These are phyloP conservation scores for Cucurbita ficifolia DNA, from an alignment of 306 rosid species.

Conservation along the genomic window DNA sequence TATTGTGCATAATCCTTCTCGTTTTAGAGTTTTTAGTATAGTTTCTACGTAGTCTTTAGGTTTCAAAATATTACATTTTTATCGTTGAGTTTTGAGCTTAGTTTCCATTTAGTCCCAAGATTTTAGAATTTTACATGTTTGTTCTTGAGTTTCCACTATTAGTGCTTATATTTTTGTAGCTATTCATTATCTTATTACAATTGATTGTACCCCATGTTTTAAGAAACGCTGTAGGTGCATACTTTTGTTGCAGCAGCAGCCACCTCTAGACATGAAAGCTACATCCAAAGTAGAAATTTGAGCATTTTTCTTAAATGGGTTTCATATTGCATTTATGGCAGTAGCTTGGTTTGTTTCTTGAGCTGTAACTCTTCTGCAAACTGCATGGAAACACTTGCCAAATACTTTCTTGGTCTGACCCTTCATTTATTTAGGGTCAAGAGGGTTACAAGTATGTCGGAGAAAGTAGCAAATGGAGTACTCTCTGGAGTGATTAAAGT, in stretches of 20 bases:
- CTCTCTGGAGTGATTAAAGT: conserved; percentile 67
- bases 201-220: background rate
- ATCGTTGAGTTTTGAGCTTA: no score
- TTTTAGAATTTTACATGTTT: no score
- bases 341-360: background rate
- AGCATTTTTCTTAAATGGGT: background rate
- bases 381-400: background rate
- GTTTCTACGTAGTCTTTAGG: no score
- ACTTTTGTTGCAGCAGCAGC: background rate
- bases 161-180: no score
- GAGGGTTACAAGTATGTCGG: conserved; percentile 72
- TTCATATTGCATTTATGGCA: background rate
- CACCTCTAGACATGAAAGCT: background rate
- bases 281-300: background rate
- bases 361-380: background rate
- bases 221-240: background rate
- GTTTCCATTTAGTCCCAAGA: no score
- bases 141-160: no score
- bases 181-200: background rate
- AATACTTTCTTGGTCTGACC: conserved; percentile 7
- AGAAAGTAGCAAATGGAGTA: conserved; percentile 76
- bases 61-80: no score
- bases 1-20: background rate
- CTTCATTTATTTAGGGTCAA: conserved; percentile 56
- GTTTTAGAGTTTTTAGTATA: no score